Evolutionary conservation across 129 eudicot genomes (phyloP), one percentile per base, ranked within the genome.

Genomic region (Logfia minima): DNA sequence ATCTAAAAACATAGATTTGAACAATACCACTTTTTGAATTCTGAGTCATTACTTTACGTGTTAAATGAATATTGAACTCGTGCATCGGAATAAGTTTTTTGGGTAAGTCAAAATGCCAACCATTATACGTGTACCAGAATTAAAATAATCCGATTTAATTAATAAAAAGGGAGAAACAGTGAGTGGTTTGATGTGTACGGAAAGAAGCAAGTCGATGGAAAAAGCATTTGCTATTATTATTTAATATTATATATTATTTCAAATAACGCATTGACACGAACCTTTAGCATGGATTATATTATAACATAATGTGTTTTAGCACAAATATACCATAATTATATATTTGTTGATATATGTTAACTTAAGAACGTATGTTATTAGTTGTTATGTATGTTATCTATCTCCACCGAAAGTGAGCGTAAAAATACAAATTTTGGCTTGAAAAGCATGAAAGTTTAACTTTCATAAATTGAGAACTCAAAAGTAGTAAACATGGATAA

Each of bases 101-200:
- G 77, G 77, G 29, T 9, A 72, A 79, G 83, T 79, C 83, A 79
- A 79, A 79, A 79, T 62, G 77, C 77, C 71, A 69, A 70, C 76
- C 31, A 62, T 21, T 41, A 43, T n/a, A 1, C 8, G 60, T 4
- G 61, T 64, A 4, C 39, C 74, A 17, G 22, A 34, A 32, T 60
- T 77, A 71, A 45, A 31, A 14, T 18, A 26, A 13, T 32, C 41
- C 2, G 3, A 22, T 51, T 62, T 22, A 62, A 37, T 62, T 22
- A 62, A 37, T 34, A 10, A 18, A 37, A 60, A 21, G 13, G 35
- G 11, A 17, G 8, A 2, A 69, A 59, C 61, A 61, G 55, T 6
- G 60, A 61, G 72, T 48, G 41, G 61, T 29, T 69, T 79, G 72
- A 79, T 71, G 72, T 79, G 77, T 79, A 79, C 83, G 83, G 77